Evolutionary conservation across 2,329 filamentous ascomycete species (phyloP).

Genomic region (Microascus cirrosus): DNA sequence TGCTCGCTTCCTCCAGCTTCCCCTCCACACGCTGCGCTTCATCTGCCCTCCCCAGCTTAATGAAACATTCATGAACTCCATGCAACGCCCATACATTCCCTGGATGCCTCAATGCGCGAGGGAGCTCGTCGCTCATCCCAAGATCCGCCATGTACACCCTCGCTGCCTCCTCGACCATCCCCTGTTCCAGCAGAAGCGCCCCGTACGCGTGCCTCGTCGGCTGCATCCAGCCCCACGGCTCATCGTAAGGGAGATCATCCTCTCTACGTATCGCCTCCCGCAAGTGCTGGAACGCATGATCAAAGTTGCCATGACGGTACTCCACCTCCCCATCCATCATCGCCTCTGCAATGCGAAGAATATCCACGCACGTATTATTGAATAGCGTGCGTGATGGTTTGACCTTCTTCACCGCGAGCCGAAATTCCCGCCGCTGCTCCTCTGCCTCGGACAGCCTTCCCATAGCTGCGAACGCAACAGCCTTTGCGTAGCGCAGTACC

Average conservation of each 20-base stretch:
- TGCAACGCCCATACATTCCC: slow-evolving; percentile 69
- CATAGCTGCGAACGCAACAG: slow-evolving; percentile 52
- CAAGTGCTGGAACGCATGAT: slow-evolving; percentile 47
- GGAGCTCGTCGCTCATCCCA: slow-evolving; percentile 46
- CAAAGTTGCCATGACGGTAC: slow-evolving; percentile 51
- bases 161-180: slow-evolving; percentile 41
- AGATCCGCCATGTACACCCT: slow-evolving; percentile 50
- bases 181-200: slow-evolving; percentile 58
- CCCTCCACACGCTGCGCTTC: slow-evolving; percentile 25
- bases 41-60: slow-evolving; percentile 33
- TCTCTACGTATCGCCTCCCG: slow-evolving; percentile 46
- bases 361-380: slow-evolving; percentile 33
- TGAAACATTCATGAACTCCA: slow-evolving; percentile 60
- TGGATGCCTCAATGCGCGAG: slow-evolving; percentile 54
- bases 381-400: slow-evolving; percentile 42
- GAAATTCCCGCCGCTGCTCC: slow-evolving; percentile 37
- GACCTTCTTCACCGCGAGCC: slow-evolving; percentile 36
- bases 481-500: slow-evolving; percentile 56
- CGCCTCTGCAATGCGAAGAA: slow-evolving; percentile 49
- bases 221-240: slow-evolving; percentile 76
- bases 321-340: slow-evolving; percentile 68
- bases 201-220: slow-evolving; percentile 61
- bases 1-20: slow-evolving; percentile 39
- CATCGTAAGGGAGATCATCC: slow-evolving; percentile 56
- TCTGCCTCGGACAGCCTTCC: slow-evolving; percentile 44